phyloP scores from a whole-genome alignment of 2,329 filamentous ascomycete genomes.

The Xylariaceae sp. region DNA sequence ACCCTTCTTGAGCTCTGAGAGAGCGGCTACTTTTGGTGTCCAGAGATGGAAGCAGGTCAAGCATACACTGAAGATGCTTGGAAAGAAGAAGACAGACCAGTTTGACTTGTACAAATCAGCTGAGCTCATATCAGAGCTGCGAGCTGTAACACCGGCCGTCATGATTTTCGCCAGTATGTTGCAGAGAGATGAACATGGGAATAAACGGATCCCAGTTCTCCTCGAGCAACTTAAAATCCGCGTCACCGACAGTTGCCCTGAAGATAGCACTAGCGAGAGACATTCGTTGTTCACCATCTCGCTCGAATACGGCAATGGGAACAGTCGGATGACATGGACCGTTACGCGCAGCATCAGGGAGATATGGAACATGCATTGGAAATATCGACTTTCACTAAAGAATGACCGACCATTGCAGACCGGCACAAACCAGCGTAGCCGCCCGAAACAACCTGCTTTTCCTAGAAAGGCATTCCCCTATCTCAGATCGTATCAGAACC shows the following conservation, averaged over 20 bases:
- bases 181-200: slow-evolving; percentile 91
- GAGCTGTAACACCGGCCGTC: slow-evolving; percentile 87
- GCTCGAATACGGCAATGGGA: slow-evolving; percentile 90
- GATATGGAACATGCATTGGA: slow-evolving; percentile 86
- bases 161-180: slow-evolving; percentile 97
- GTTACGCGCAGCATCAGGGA: slow-evolving; percentile 82
- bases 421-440: slow-evolving; percentile 58
- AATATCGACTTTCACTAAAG: slow-evolving; percentile 82
- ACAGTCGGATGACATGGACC: slow-evolving; percentile 95
- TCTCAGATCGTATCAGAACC: slow-evolving; percentile 70
- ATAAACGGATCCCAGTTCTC: slow-evolving; percentile 89
- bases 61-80: slow-evolving; percentile 71
- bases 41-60: slow-evolving; percentile 93
- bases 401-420: slow-evolving; percentile 78
- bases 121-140: slow-evolving; percentile 89
- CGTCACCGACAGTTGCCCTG: slow-evolving; percentile 71
- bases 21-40: slow-evolving; percentile 66
- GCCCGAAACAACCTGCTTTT: slow-evolving; percentile 81
- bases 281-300: slow-evolving; percentile 89
- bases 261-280: slow-evolving; percentile 59
- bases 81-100: slow-evolving; percentile 74
- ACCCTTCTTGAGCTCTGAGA: slow-evolving; percentile 57
- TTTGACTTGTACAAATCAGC: slow-evolving; percentile 94
- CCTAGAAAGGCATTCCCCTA: slow-evolving; percentile 87
- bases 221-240: slow-evolving; percentile 89